Evolutionary conservation across 2,329 filamentous ascomycete genomes (phyloP).

Genomic region (Ophiosphaerella narmari): DNA sequence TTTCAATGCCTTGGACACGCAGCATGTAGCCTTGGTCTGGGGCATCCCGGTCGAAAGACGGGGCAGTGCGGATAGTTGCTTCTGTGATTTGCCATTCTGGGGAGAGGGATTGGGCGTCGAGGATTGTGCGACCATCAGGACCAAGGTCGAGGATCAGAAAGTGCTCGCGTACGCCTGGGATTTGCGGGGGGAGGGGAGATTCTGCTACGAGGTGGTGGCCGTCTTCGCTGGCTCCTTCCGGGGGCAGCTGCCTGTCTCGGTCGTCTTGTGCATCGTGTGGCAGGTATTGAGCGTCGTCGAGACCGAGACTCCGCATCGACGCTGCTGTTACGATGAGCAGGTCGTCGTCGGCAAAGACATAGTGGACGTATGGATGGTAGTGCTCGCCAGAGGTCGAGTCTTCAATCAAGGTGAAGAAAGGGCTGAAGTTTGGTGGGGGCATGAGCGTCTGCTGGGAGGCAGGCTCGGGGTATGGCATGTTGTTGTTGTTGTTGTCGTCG

Average conservation of each 20-base stretch:
- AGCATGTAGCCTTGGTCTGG: conserved; percentile 61
- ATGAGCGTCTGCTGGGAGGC: conserved; percentile 41
- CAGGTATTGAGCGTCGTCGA: conserved; percentile 48
- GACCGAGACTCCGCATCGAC: conserved; percentile 59
- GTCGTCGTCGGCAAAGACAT: conserved; percentile 93
- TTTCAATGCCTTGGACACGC: conserved; percentile 61
- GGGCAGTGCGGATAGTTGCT: conserved; percentile 61
- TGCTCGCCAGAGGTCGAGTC: conserved; percentile 74
- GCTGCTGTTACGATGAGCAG: conserved; percentile 74
- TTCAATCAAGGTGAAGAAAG: conserved; percentile 84
- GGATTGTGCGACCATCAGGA: conserved; percentile 57
- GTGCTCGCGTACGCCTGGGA: conserved; percentile 57
- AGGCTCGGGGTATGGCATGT: conserved; percentile 42
- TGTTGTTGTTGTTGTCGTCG: conserved; percentile 26
- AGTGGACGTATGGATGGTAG: conserved; percentile 84
- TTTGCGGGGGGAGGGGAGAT: conserved; percentile 53
- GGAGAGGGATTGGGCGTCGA: conserved; percentile 72
- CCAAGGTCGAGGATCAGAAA: conserved; percentile 62
- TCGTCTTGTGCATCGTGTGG: conserved; percentile 30
- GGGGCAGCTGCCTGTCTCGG: conserved; percentile 16
- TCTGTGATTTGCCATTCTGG: conserved; percentile 71
- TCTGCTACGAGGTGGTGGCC: conserved; percentile 32
- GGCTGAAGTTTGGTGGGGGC: conserved; percentile 65
- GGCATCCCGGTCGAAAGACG: conserved; percentile 62
- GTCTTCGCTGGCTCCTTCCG: conserved; percentile 28